Conservation (phyloP, 2,329 filamentous ascomycete genomes). For the Pestalotiopsis sp. region DNA sequence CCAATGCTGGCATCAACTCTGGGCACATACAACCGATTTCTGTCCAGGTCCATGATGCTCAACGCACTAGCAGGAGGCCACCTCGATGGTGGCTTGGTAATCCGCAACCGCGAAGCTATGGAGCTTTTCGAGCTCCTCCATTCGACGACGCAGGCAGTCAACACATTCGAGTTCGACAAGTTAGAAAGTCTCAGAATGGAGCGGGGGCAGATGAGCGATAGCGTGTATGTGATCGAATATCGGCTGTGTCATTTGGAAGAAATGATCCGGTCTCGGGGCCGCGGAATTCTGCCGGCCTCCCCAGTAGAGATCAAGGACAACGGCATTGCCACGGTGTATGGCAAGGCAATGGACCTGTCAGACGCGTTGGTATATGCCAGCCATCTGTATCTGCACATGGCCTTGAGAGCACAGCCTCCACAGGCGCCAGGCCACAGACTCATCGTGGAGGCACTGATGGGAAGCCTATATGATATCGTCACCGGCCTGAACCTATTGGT, state of each 20-base stretch:
- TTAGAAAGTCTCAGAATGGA: slow-evolving; percentile 29
- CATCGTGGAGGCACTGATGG: slow-evolving; percentile 29
- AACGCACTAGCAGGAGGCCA: slow-evolving; percentile 17
- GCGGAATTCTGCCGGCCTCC: slow-evolving; percentile 14
- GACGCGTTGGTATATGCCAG: slow-evolving; percentile 30
- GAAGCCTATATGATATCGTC: slow-evolving; percentile 27
- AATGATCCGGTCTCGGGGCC: slow-evolving; percentile 19
- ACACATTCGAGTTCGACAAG: slow-evolving; percentile 33
- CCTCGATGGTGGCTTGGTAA: slow-evolving; percentile 21
- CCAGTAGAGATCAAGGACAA: neutral
- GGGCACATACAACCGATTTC: slow-evolving; percentile 29
- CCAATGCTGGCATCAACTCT: slow-evolving; percentile 30
- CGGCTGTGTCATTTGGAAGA: slow-evolving; percentile 32
- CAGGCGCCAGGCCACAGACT: slow-evolving; percentile 31
- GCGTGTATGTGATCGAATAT: slow-evolving; percentile 34
- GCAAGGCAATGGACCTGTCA: slow-evolving; percentile 27
- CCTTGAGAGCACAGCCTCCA: slow-evolving; percentile 33
- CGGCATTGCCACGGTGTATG: slow-evolving; percentile 13
- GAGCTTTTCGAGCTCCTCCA: slow-evolving; percentile 33
- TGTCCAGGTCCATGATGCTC: slow-evolving; percentile 25
- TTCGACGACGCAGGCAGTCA: slow-evolving; percentile 30
- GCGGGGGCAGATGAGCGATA: slow-evolving; percentile 32
- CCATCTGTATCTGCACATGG: slow-evolving; percentile 34
- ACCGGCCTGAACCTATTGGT: slow-evolving; percentile 27
- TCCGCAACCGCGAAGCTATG: slow-evolving; percentile 28